These are phyloP conservation scores for Cucumis cinereus DNA, from an alignment of 306 rosid genomes.

Conservation along the genomic window DNA sequence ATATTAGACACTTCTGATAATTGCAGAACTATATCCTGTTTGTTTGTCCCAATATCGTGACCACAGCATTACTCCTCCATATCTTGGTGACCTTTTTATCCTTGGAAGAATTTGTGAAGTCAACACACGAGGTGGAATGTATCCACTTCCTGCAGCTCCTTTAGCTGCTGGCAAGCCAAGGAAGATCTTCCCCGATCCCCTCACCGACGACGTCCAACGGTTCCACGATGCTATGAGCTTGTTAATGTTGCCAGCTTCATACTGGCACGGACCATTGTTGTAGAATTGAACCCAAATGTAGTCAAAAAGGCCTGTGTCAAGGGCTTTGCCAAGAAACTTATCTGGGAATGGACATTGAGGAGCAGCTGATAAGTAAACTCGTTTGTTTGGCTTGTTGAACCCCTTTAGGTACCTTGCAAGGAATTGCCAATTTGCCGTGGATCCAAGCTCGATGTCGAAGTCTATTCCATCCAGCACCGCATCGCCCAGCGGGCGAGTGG, in stretches of 20 bases:
- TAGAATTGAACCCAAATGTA: constrained; percentile 59
- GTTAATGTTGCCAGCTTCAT: constrained; percentile 29
- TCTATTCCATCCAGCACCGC: constrained; percentile 68
- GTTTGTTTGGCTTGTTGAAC: constrained; percentile 5
- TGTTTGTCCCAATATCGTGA: constrained; percentile 39
- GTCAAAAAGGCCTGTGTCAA: constrained; percentile 40
- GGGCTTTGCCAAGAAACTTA: constrained; percentile 30
- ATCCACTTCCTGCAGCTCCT: constrained; percentile 51
- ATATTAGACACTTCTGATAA: neutral
- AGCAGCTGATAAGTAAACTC: constrained; percentile 49
- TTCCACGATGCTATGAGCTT: constrained; percentile 48
- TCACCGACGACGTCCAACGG: constrained; percentile 30
- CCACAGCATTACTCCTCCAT: constrained; percentile 85
- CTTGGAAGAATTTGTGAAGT: constrained; percentile 36
- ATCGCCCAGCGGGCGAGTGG: constrained; percentile 46
- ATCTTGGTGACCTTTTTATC: constrained; percentile 33
- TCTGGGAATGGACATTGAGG: constrained; percentile 85
- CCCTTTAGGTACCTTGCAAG: constrained; percentile 34
- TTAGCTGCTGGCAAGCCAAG: constrained; percentile 56
- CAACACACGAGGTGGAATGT: constrained; percentile 38
- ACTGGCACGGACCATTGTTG: constrained; percentile 30
- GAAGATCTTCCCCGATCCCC: constrained; percentile 18
- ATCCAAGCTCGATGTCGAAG: constrained; percentile 59
- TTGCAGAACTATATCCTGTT: constrained; percentile 37
- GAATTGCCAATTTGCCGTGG: constrained; percentile 21